Conservation (phyloP, 2,329 filamentous ascomycete genomes). For the Verticillium klebahnii region DNA sequence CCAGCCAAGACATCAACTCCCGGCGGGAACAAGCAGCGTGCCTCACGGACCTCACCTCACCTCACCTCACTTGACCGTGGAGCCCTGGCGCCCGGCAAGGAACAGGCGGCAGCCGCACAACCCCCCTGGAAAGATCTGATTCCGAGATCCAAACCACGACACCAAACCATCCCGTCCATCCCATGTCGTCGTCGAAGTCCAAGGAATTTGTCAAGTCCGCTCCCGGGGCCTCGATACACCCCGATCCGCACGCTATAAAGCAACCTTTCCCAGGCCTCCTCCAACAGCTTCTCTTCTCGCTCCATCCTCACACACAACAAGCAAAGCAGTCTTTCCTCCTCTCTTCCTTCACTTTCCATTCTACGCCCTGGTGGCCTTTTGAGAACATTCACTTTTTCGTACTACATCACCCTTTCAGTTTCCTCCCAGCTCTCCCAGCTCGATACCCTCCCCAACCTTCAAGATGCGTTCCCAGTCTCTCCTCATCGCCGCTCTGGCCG, state of each 20-base stretch:
- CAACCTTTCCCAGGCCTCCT: not conserved
- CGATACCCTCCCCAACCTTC: constrained; percentile 7
- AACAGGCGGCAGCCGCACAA: not conserved
- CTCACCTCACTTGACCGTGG: not conserved
- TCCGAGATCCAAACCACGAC: not conserved
- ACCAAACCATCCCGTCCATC: not conserved
- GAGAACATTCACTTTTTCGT: not conserved
- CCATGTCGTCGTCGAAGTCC: not conserved
- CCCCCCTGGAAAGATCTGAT: not conserved
- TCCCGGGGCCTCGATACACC: not conserved
- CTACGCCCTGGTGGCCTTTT: constrained; percentile 5
- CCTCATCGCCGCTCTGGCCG: constrained; percentile 30
- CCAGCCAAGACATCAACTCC: not conserved
- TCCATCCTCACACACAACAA: constrained; percentile 2
- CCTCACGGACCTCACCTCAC: not conserved
- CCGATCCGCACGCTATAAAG: not conserved
- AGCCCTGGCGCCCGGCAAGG: not conserved
- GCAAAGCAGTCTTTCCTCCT: not conserved
- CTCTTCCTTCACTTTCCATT: not conserved
- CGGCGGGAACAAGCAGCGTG: not conserved
- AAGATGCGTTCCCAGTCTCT: constrained; percentile 20
- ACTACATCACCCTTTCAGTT: not conserved
- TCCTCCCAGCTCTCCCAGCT: not conserved
- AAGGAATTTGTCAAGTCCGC: not conserved
- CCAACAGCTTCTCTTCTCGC: not conserved